A percentile compares a stretch with the other conserved stretches of the same genome.
These are phyloP conservation scores for Mycena indigotica DNA, from an alignment of 768 basidiomycete species.

Conservation along the genomic window DNA sequence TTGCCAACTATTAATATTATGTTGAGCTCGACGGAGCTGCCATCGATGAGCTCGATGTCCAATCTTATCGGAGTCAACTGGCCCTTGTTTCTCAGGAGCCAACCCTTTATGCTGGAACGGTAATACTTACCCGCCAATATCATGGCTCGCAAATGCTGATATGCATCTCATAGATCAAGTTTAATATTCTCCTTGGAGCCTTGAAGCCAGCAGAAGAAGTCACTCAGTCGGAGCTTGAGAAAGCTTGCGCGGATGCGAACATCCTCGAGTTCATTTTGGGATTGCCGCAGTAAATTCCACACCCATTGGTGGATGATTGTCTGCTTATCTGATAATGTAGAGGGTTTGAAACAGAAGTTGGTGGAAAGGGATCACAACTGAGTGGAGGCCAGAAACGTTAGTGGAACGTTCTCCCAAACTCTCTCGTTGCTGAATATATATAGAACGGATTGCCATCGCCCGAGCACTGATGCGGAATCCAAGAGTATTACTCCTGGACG, in stretches of 20 bases:
- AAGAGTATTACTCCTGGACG: constrained; percentile 83
- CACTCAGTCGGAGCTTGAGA: constrained; percentile 84
- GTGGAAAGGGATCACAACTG: constrained; percentile 86
- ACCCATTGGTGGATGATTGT: constrained; percentile 10
- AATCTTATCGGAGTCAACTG: constrained; percentile 85
- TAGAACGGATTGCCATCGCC: constrained; percentile 79
- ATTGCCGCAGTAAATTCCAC: constrained; percentile 61
- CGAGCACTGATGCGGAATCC: constrained; percentile 88
- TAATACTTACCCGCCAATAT: no score
- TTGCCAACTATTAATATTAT: constrained; percentile 5
- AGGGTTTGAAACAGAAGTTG: constrained; percentile 90
- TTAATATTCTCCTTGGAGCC: constrained; percentile 88
- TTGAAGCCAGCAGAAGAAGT: constrained; percentile 75
- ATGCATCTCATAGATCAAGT: constrained; percentile 47
- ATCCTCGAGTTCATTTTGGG: constrained; percentile 87
- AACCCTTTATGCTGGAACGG: constrained; percentile 85
- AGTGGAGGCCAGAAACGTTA: constrained; percentile 86
- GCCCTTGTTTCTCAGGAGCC: constrained; percentile 92
- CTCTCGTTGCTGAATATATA: constrained; percentile 7
- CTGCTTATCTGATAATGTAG: constrained; percentile 34
- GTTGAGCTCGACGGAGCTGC: constrained; percentile 69
- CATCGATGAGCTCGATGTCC: constrained; percentile 75
- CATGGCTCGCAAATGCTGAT: no score
- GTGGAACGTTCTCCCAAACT: constrained; percentile 32
- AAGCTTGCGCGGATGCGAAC: constrained; percentile 86